A percentile compares a stretch with the other conserved stretches of the same genome.
phyloP scores from a whole-genome alignment of 345 rosid genomes.

The Acer negundo region DNA sequence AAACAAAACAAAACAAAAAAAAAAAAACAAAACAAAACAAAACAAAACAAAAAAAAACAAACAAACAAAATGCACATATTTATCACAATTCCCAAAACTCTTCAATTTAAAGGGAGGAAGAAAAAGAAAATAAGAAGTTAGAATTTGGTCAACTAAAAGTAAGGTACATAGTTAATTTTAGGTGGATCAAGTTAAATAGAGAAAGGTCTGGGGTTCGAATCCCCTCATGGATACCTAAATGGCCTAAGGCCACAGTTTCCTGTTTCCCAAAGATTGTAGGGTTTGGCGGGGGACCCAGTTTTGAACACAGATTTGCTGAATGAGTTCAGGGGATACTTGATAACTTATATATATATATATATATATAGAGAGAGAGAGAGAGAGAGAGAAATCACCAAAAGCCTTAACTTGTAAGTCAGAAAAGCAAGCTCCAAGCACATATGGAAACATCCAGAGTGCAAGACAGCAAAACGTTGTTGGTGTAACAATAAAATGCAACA shows the following conservation, averaged over 20 bases:
- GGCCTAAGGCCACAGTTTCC: too few relatives aligned
- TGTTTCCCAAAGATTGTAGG: too few relatives aligned
- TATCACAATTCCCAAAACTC: background rate
- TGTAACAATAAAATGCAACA: background rate
- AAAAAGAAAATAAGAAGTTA: background rate
- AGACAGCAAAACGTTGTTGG: background rate
- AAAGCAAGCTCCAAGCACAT: background rate
- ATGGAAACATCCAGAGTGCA: slow-evolving; percentile 7
- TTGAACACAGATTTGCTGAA: too few relatives aligned
- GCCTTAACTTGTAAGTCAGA: background rate
- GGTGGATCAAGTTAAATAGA: background rate
- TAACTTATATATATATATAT: too few relatives aligned
- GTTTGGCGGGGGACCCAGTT: too few relatives aligned
- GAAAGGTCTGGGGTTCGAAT: too few relatives aligned
- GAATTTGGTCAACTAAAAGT: background rate
- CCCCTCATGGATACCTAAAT: too few relatives aligned
- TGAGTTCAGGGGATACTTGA: too few relatives aligned
- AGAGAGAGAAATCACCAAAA: background rate
- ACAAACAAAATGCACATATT: background rate
- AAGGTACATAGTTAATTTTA: background rate
- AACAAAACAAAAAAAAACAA: too few relatives aligned
- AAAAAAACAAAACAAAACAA: background rate
- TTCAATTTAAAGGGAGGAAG: background rate
- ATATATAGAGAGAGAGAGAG: too few relatives aligned
- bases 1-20: fast-evolving